Conservation (phyloP, 2,329 filamentous ascomycete species). For the Talaromyces sp. region DNA sequence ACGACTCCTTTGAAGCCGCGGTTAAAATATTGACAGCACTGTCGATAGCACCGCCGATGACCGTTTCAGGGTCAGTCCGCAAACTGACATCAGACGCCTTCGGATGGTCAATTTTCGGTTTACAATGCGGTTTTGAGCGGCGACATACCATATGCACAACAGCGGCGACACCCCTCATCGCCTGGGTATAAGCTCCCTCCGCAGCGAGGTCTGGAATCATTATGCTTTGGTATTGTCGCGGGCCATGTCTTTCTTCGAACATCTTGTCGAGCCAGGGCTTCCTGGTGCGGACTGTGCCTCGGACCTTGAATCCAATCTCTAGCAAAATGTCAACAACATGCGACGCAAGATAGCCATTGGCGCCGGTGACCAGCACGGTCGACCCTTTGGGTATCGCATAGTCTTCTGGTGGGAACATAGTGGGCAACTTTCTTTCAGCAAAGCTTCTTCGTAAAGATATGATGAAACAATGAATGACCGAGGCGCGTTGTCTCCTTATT, state of each 20-base stretch:
- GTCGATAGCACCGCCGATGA: not conserved
- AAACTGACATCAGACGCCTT: constrained; percentile 3
- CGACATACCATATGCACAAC: constrained; percentile 1
- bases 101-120: not conserved
- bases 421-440: no score
- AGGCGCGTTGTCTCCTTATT: no score
- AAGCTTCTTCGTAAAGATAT: no score
- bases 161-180: not conserved
- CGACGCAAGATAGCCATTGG: constrained; percentile 37
- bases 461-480: no score
- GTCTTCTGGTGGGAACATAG: no score
- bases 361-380: constrained; percentile 30
- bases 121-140: no score
- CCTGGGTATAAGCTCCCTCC: not conserved
- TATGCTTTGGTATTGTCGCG: constrained; percentile 28
- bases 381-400: not conserved
- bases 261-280: constrained; percentile 23
- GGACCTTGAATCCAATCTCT: constrained; percentile 35
- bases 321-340: constrained; percentile 37
- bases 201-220: constrained; percentile 35
- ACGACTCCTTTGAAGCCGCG: constrained; percentile 1
- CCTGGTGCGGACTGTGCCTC: constrained; percentile 35
- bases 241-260: constrained; percentile 20
- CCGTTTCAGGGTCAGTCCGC: not conserved
- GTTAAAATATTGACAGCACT: not conserved